Conservation (phyloP, 1,284 basidiomycete genomes). For the Cronartium quercuum region DNA sequence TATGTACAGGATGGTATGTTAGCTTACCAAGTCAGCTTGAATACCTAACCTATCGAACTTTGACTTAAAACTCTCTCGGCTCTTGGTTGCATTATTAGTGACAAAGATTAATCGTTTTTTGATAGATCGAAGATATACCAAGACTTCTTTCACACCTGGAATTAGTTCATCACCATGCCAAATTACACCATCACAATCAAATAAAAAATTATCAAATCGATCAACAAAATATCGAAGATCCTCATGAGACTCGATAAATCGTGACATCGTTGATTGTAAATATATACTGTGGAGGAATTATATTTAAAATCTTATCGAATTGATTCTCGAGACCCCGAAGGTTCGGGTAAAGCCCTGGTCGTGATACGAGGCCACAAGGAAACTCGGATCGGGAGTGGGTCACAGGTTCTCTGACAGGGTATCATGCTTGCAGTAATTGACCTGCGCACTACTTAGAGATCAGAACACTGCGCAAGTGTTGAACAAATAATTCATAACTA, state of each 20-base stretch:
- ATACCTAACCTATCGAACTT: conserved; percentile 88
- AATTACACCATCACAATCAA: conserved; percentile 90
- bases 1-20: not conserved
- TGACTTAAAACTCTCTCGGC: conserved; percentile 72
- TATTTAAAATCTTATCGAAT: no score
- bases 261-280: not conserved
- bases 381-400: no score
- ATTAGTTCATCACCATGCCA: conserved; percentile 79
- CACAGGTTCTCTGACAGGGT: no score
- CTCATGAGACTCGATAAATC: conserved; percentile 11
- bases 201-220: conserved; percentile 59
- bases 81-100: conserved; percentile 97
- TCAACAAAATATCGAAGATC: conserved; percentile 22
- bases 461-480: no score
- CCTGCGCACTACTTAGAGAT: no score
- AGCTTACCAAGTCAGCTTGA: conserved; percentile 69
- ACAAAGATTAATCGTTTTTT: conserved; percentile 89
- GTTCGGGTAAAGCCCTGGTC: no score
- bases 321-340: no score
- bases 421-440: no score
- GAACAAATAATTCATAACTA: no score
- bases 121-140: conserved; percentile 49
- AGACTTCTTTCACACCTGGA: conserved; percentile 67
- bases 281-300: no score
- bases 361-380: no score